Conservation (phyloP, 2,329 filamentous ascomycete species). For the Lojkania enalia region DNA sequence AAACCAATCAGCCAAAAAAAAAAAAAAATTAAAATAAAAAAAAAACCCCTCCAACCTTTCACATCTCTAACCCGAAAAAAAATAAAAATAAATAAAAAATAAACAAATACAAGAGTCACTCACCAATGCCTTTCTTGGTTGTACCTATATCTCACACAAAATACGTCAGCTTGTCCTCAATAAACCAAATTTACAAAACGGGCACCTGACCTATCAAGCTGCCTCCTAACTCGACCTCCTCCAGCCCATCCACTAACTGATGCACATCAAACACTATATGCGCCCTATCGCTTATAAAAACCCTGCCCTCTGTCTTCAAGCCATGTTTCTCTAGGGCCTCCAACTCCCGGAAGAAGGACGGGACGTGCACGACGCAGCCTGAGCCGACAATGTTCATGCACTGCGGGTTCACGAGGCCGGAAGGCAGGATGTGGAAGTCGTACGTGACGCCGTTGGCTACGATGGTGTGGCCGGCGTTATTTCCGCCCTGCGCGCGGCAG, state of each 20-base stretch:
- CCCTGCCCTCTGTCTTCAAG: slow-evolving; percentile 60
- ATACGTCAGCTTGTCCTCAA: slow-evolving; percentile 24
- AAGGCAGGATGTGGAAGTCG: slow-evolving; percentile 51
- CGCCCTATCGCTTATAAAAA: slow-evolving; percentile 66
- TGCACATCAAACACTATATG: slow-evolving; percentile 69
- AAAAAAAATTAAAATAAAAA: no score
- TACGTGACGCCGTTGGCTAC: slow-evolving; percentile 52
- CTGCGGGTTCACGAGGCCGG: slow-evolving; percentile 70
- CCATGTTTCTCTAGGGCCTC: slow-evolving; percentile 63
- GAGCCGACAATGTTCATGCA: slow-evolving; percentile 72
- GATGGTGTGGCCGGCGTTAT: slow-evolving; percentile 58
- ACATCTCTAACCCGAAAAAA: no score
- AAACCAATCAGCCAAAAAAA: no score
- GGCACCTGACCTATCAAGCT: slow-evolving; percentile 44
- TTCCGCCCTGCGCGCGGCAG: slow-evolving; percentile 62
- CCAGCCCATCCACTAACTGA: slow-evolving; percentile 68
- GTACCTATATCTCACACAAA: slow-evolving; percentile 50
- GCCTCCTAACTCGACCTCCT: slow-evolving; percentile 59
- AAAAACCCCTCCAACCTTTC: no score
- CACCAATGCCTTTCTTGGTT: slow-evolving; percentile 55
- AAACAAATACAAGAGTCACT: no score
- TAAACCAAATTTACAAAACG: slow-evolving; percentile 6
- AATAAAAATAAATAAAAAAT: no score
- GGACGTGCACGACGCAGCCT: slow-evolving; percentile 70
- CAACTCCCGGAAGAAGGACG: slow-evolving; percentile 68